Base-by-base conservation (phyloP, 352 stramenopile species). In the Phytophthora pini region DNA sequence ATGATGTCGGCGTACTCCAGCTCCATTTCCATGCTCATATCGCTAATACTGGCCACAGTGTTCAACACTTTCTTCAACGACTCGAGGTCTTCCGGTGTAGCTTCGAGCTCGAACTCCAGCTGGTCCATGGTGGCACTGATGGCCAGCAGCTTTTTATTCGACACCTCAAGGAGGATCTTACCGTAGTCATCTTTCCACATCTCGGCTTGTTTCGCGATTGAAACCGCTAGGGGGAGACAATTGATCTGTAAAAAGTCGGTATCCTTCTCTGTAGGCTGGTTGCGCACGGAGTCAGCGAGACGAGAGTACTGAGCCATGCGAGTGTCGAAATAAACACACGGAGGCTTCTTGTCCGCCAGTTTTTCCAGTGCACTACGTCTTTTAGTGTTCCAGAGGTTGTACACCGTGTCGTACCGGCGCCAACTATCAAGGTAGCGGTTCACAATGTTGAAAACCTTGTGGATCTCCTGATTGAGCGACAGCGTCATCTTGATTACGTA, bases 401-500 rank as follows among this genome's bases (percentile, higher is more conserved):
- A 97, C 5, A 98, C 88, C 0, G 90, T 97, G 57, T 98, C 96
- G 49, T 98, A 99, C 8, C 89, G 76, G 11, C 92, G 82, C 96
- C 96, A 99, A 20, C 80, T 93, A 61, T 98, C 92, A 9, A 98
- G 63, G 59, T 99, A 98, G 54, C 95, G 93, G 54, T 98, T 97
- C 45, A 97, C 92, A 47, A 98, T 95, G 50, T 94, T 95, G 70
- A 98, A 98, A 0, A 97, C 92, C 45, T 95, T 96, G 80, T 98
- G 91, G 63, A 98, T 98, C 59, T 94, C 85, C 61, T 97, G 90
- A 53, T 98, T 98, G 15, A 98, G 78, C 12, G 82, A 92, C 43
- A 98, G 56, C 17, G 92, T 98, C 76, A 98, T 96, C 75, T 98
- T 98, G 72, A 98, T 97, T 26, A 98, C 89, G 70, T 98, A 97